A percentile compares a stretch with the other conserved stretches of the same genome.
These are phyloP conservation scores for Mallotus repandus DNA, from an alignment of 441 rosid genomes.

Conservation along the genomic window DNA sequence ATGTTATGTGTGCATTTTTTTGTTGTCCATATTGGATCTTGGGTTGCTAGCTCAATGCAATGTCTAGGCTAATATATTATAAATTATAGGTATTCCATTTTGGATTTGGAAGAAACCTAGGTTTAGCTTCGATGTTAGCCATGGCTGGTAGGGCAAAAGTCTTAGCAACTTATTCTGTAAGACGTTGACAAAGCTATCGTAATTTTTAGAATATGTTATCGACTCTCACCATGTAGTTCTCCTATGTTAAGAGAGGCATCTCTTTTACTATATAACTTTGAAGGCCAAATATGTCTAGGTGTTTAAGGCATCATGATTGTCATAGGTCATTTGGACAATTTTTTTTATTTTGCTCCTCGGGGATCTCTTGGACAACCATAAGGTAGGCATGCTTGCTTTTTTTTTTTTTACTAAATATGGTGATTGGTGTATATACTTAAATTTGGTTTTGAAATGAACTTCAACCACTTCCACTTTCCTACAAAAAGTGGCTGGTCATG, in stretches of 20 bases:
- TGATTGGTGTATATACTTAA: neutral
- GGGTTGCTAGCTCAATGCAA: constrained; percentile 4
- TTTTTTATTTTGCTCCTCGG: neutral
- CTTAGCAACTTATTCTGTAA: neutral
- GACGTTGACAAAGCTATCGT: neutral
- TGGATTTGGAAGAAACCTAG: neutral
- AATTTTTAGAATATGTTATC: neutral
- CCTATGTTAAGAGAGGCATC: neutral
- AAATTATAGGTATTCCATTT: no score
- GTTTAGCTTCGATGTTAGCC: no score
- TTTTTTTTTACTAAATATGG: neutral
- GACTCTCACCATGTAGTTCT: neutral
- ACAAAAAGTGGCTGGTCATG: neutral
- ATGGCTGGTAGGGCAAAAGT: neutral
- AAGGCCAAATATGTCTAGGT: neutral
- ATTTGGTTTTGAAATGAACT: neutral
- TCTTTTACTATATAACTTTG: neutral
- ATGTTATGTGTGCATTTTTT: neutral
- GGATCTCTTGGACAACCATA: neutral
- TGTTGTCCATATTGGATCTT: neutral
- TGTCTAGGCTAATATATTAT: neutral
- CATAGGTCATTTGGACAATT: neutral
- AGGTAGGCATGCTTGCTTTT: neutral
- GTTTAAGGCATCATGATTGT: neutral
- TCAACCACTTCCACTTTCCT: neutral